A percentile compares a stretch with the other conserved stretches of the same genome.
These are phyloP conservation scores for Platanthera zijinensis DNA, from an alignment of 106 monocot species.

Conservation along the genomic window DNA sequence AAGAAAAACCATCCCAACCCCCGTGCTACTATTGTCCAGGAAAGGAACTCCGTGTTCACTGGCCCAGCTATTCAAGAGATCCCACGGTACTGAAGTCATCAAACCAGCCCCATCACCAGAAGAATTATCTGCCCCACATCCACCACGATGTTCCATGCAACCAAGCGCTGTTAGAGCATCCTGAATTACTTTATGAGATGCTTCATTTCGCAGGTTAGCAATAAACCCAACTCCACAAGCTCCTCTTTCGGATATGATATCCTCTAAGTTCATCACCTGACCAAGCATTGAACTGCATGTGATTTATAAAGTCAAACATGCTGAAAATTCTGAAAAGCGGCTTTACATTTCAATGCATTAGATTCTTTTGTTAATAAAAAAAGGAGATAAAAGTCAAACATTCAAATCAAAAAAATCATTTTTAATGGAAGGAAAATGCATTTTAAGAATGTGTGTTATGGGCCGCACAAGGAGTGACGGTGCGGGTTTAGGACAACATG, in stretches of 20 bases:
- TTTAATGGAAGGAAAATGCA: not conserved
- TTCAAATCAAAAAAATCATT: not conserved
- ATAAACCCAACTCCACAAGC: conserved; percentile 99
- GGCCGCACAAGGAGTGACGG: no score
- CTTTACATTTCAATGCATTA: not conserved
- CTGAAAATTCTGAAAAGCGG: not conserved
- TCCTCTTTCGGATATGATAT: conserved; percentile 91
- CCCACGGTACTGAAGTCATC: conserved; percentile 91
- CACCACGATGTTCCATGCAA: conserved; percentile 99
- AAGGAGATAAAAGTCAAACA: not conserved
- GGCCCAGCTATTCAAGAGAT: conserved; percentile 78
- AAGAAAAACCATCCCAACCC: conserved; percentile 96
- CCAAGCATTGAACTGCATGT: conserved; percentile 3
- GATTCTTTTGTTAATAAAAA: not conserved
- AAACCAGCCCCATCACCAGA: conserved; percentile 94
- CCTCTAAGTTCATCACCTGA: conserved; percentile 73
- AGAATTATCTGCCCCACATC: conserved; percentile 92
- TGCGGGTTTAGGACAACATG: no score
- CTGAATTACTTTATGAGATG: conserved; percentile 65
- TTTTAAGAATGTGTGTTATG: no score
- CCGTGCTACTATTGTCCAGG: conserved; percentile 65
- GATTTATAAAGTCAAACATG: not conserved
- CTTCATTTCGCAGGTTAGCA: conserved; percentile 84
- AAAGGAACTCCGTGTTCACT: conserved; percentile 58
- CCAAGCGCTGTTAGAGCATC: conserved; percentile 94